Conservation (phyloP, 2,329 filamentous ascomycete species). For the Didymella sp. region DNA sequence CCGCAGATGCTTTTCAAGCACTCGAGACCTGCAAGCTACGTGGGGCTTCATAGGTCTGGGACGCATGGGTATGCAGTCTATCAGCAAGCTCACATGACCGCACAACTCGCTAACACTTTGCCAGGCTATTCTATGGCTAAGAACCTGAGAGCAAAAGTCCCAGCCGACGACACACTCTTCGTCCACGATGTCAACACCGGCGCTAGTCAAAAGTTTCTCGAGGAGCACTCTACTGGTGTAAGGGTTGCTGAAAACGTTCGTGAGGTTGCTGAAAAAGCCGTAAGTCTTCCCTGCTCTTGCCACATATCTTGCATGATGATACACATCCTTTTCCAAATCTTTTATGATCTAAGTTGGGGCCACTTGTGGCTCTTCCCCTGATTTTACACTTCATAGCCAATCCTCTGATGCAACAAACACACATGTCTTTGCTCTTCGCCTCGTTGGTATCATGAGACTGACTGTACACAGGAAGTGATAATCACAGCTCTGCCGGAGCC, state of each 20-base stretch:
- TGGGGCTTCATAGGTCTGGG: slow-evolving; percentile 61
- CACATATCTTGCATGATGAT: slow-evolving; percentile 57
- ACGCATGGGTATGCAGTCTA: slow-evolving; percentile 54
- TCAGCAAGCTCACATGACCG: slow-evolving; percentile 30
- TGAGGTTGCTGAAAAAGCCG: slow-evolving; percentile 71
- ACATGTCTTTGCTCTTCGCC: slow-evolving; percentile 12
- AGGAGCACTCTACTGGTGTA: slow-evolving; percentile 62
- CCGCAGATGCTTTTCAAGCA: slow-evolving; percentile 55
- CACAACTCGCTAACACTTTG: slow-evolving; percentile 21
- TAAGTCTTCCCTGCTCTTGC: slow-evolving; percentile 53
- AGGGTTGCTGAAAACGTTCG: slow-evolving; percentile 64
- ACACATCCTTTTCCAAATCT: slow-evolving; percentile 50
- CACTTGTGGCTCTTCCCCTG: slow-evolving; percentile 63
- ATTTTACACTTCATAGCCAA: slow-evolving; percentile 74
- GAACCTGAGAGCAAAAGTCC: slow-evolving; percentile 72
- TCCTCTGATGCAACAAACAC: slow-evolving; percentile 65
- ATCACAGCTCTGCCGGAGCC: slow-evolving; percentile 91
- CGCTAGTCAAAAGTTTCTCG: slow-evolving; percentile 63
- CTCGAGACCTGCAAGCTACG: slow-evolving; percentile 50
- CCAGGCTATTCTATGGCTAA: slow-evolving; percentile 75
- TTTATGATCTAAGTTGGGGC: slow-evolving; percentile 79
- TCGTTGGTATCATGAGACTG: slow-evolving; percentile 20
- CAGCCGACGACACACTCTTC: slow-evolving; percentile 66
- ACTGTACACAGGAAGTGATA: slow-evolving; percentile 71
- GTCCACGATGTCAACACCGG: slow-evolving; percentile 71